Percentiles rank a stretch among this genome's conserved stretches.
Evolutionary conservation across 805 yeast species (phyloP).

Genomic region (Candida multigemmis): DNA sequence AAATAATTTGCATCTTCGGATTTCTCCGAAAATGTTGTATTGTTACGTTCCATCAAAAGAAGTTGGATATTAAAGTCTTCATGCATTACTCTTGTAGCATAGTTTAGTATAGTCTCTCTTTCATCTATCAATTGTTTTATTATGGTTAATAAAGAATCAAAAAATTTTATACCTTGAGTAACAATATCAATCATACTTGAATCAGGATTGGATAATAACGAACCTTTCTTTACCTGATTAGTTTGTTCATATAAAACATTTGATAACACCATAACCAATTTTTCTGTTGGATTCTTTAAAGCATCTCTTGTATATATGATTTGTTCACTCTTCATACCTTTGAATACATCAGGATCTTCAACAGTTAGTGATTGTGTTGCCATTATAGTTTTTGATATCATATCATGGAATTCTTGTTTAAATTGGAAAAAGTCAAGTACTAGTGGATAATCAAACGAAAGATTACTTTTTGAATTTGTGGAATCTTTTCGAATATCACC

Average conservation of each 20-base stretch:
- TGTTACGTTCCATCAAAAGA: constrained; percentile 38
- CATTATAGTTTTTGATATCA: constrained; percentile 49
- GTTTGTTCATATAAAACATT: constrained; percentile 38
- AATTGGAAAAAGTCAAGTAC: constrained; percentile 64
- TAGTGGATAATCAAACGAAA: constrained; percentile 40
- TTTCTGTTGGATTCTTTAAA: constrained; percentile 35
- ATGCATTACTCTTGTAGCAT: constrained; percentile 72
- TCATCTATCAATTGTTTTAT: constrained; percentile 60
- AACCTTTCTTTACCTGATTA: constrained; percentile 18
- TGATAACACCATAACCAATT: constrained; percentile 39
- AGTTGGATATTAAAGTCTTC: constrained; percentile 57
- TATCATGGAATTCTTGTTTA: constrained; percentile 65
- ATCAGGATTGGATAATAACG: constrained; percentile 31
- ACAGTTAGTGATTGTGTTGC: constrained; percentile 62
- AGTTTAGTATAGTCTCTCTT: constrained; percentile 59
- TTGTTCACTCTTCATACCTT: constrained; percentile 50
- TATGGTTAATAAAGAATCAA: constrained; percentile 25
- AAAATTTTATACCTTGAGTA: constrained; percentile 21
- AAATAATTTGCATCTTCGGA: constrained; percentile 27
- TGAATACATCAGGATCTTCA: constrained; percentile 68
- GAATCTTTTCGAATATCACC: neutral
- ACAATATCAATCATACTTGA: constrained; percentile 30
- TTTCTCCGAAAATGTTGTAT: constrained; percentile 26
- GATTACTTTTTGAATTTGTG: constrained; percentile 8
- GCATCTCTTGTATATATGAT: constrained; percentile 27